Evolutionary conservation across 345 rosid species (phyloP).

Genomic region (Syzygium aromaticum): DNA sequence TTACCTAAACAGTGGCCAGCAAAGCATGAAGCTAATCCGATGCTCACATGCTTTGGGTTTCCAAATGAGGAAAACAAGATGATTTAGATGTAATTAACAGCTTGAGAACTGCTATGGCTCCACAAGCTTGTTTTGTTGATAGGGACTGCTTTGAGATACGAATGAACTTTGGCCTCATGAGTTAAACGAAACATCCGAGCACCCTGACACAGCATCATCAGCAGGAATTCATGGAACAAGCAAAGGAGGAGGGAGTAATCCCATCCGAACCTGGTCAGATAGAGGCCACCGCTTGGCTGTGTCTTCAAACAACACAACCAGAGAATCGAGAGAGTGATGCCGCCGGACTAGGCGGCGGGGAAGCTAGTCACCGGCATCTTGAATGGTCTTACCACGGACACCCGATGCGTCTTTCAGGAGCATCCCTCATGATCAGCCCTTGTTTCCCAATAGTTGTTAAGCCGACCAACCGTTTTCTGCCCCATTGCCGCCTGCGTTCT

Average conservation of each 20-base stretch:
- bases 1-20: slow-evolving; percentile 77
- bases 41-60: slow-evolving; percentile 66
- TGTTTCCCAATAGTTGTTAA: background rate
- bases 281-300: slow-evolving; percentile 43
- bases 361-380: background rate
- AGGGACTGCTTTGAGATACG: background rate
- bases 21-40: slow-evolving; percentile 82
- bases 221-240: background rate
- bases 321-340: slow-evolving; percentile 40
- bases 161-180: background rate
- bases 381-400: background rate
- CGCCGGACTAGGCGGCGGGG: slow-evolving; percentile 26
- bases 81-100: background rate
- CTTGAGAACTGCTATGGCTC: background rate
- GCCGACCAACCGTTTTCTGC: background rate
- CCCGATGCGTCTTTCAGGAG: background rate
- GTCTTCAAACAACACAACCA: slow-evolving; percentile 44
- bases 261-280: slow-evolving; percentile 59
- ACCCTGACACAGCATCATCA: background rate
- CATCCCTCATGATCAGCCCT: background rate
- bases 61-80: slow-evolving; percentile 18
- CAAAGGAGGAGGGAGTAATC: background rate
- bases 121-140: background rate
- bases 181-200: background rate
- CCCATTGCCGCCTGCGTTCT: background rate